Evolutionary conservation across 2,329 filamentous ascomycete species (phyloP).

Genomic region (Xylariaceae sp.): DNA sequence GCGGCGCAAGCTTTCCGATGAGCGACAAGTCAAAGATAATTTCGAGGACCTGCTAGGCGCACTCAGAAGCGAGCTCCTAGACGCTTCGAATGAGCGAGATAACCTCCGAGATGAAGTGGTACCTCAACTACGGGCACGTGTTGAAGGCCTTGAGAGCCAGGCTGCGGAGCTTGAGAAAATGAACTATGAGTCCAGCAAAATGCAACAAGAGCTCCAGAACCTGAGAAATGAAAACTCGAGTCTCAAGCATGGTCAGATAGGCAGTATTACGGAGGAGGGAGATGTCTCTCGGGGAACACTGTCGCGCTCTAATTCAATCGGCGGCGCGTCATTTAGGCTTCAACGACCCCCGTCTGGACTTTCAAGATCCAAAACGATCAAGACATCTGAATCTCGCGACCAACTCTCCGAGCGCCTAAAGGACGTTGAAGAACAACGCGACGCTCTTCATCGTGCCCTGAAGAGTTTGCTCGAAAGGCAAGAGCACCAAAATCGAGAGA

Average conservation of each 20-base stretch:
- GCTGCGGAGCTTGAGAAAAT: conserved; percentile 68
- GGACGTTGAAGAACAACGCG: conserved; percentile 88
- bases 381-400: conserved; percentile 61
- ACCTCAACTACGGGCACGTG: conserved; percentile 68
- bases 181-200: conserved; percentile 74
- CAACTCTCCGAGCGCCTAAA: conserved; percentile 75
- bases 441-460: conserved; percentile 83
- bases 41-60: conserved; percentile 88
- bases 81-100: conserved; percentile 82
- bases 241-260: conserved; percentile 38
- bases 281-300: conserved; percentile 33
- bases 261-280: conserved; percentile 34
- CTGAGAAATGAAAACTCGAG: conserved; percentile 65
- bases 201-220: conserved; percentile 79
- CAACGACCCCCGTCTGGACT: conserved; percentile 40
- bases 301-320: conserved; percentile 40
- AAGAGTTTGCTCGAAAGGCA: conserved; percentile 83
- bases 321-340: conserved; percentile 39
- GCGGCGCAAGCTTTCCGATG: conserved; percentile 75
- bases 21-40: conserved; percentile 83
- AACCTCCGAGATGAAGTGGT: conserved; percentile 86
- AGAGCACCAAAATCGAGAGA: conserved; percentile 77
- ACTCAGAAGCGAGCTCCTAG: conserved; percentile 76
- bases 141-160: conserved; percentile 75
- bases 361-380: conserved; percentile 57